These are phyloP conservation scores for Cinchona pubescens DNA, from an alignment of 257 asterid genomes.

Conservation along the genomic window DNA sequence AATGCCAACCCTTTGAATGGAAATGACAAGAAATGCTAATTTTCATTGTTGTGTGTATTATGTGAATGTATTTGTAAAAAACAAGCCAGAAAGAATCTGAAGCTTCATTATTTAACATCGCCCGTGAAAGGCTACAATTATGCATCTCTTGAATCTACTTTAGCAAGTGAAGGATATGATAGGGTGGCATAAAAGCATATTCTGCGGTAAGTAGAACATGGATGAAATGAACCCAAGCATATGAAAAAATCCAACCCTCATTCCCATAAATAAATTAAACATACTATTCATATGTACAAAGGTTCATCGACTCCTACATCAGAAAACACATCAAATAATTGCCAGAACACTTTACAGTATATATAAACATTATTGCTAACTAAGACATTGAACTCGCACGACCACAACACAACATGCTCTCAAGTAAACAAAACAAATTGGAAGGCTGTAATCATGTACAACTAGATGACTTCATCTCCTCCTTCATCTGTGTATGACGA, in stretches of 20 bases:
- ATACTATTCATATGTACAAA: conserved; percentile 9
- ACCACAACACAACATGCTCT: neutral
- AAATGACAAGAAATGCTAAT: neutral
- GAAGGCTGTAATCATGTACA: neutral
- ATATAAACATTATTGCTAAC: neutral
- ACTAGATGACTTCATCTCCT: neutral
- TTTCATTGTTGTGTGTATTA: no score
- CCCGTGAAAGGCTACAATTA: neutral
- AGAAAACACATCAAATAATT: neutral
- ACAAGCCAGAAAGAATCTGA: neutral
- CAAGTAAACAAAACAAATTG: neutral
- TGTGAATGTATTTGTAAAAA: no score
- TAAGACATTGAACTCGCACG: no score
- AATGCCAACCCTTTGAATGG: neutral
- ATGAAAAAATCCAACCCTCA: neutral
- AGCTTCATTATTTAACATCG: neutral
- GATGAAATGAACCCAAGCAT: neutral
- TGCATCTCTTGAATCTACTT: neutral
- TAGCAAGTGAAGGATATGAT: neutral
- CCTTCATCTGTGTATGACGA: neutral
- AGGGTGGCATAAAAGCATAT: neutral
- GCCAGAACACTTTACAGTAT: neutral
- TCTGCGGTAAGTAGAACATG: neutral
- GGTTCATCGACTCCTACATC: neutral
- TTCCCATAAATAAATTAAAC: neutral